Percentiles rank a stretch among this genome's conserved stretches.
phyloP scores from a whole-genome alignment of 192 early-diverging fungal species.

The Linnemannia zychae region DNA sequence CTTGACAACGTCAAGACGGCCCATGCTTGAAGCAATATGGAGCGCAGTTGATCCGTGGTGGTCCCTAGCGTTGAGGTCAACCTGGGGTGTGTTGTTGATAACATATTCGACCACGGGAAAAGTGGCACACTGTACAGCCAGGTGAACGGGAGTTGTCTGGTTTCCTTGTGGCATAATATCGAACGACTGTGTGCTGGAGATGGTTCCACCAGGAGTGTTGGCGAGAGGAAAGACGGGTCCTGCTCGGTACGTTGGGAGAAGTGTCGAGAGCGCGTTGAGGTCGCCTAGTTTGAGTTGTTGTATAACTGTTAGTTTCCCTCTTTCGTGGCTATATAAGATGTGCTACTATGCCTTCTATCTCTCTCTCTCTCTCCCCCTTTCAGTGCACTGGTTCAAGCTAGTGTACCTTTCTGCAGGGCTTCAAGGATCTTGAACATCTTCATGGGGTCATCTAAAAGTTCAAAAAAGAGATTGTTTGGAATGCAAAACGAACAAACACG shows the following conservation, averaged over 20 bases:
- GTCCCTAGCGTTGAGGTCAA: slow-evolving; percentile 68
- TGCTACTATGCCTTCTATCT: too few species aligned
- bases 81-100: slow-evolving; percentile 58
- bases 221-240: slow-evolving; percentile 22
- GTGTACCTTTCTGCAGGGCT: slow-evolving; percentile 50
- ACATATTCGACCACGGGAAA: slow-evolving; percentile 67
- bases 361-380: too few species aligned
- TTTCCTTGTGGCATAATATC: slow-evolving; percentile 26
- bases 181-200: slow-evolving; percentile 51
- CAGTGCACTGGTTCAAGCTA: background rate
- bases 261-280: slow-evolving; percentile 28
- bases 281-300: slow-evolving; percentile 19
- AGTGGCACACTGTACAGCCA: slow-evolving; percentile 77
- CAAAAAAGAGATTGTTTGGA: too few species aligned
- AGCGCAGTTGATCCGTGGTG: slow-evolving; percentile 78
- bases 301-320: background rate
- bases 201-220: slow-evolving; percentile 38
- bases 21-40: slow-evolving; percentile 79
- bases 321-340: too few species aligned
- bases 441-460: slow-evolving; percentile 48
- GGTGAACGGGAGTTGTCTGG: slow-evolving; percentile 47
- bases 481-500: background rate
- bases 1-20: slow-evolving; percentile 75
- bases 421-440: slow-evolving; percentile 57
- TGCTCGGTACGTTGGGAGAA: slow-evolving; percentile 35